phyloP scores from a whole-genome alignment of 1,139 yeast genomes.

The Wickerhamomyces sp. region DNA sequence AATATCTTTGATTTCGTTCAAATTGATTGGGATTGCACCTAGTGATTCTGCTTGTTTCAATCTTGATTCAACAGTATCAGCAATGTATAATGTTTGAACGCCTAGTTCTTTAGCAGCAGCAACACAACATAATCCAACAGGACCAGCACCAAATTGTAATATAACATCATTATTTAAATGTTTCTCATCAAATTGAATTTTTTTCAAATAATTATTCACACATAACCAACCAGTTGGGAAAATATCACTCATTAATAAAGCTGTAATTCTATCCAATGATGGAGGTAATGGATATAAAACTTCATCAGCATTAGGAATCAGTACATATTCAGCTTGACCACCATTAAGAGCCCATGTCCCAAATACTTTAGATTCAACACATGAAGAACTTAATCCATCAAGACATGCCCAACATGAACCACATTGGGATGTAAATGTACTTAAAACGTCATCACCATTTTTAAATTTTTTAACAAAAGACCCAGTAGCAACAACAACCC shows the following conservation, averaged over 20 bases:
- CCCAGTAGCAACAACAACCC: slow-evolving; percentile 69
- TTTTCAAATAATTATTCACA: slow-evolving; percentile 40
- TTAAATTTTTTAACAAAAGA: slow-evolving; percentile 48
- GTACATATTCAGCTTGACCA: slow-evolving; percentile 50
- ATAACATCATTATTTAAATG: slow-evolving; percentile 28
- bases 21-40: slow-evolving; percentile 65
- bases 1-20: slow-evolving; percentile 52
- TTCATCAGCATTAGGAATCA: slow-evolving; percentile 52
- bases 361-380: slow-evolving; percentile 46
- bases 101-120: slow-evolving; percentile 78
- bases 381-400: slow-evolving; percentile 43
- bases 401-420: slow-evolving; percentile 34
- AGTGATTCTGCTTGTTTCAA: slow-evolving; percentile 49
- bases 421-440: slow-evolving; percentile 48
- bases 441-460: slow-evolving; percentile 67
- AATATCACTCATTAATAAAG: slow-evolving; percentile 61
- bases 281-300: slow-evolving; percentile 42
- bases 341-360: slow-evolving; percentile 70
- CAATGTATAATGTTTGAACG: slow-evolving; percentile 76
- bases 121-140: slow-evolving; percentile 65
- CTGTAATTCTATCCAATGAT: slow-evolving; percentile 38
- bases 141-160: slow-evolving; percentile 59
- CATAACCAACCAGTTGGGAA: slow-evolving; percentile 65
- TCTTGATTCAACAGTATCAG: slow-evolving; percentile 68
- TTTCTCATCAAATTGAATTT: slow-evolving; percentile 27